These are phyloP conservation scores for Crassisporium funariophilum DNA, from an alignment of 768 basidiomycete species.

Conservation along the genomic window DNA sequence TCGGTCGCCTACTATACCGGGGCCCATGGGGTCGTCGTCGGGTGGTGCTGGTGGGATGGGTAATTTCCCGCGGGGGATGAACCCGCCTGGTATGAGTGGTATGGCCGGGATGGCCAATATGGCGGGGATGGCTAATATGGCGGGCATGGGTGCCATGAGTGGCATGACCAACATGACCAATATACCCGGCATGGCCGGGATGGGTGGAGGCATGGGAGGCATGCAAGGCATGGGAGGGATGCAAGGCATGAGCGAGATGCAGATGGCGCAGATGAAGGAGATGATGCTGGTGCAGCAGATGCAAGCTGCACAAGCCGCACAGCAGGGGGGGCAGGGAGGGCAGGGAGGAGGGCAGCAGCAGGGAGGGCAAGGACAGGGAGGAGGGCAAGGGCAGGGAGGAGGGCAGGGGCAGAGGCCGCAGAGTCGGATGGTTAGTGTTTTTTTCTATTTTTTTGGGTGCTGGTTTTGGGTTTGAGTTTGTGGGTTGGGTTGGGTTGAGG, in stretches of 20 bases:
- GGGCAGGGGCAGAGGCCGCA: conserved; percentile 1
- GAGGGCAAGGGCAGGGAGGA: no score
- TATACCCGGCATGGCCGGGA: conserved; percentile 6
- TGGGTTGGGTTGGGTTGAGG: no score
- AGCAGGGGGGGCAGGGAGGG: no score
- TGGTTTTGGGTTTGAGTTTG: no score
- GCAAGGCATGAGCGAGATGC: conserved; percentile 4
- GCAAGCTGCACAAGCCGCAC: no score
- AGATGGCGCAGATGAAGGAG: conserved; percentile 3
- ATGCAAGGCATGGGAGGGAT: conserved; percentile 12
- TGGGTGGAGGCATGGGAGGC: conserved; percentile 12
- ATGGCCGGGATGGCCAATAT: conserved; percentile 22
- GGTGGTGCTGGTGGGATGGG: conserved; percentile 14
- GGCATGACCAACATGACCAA: conserved; percentile 8
- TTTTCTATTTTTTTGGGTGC: background rate
- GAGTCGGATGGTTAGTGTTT: background rate
- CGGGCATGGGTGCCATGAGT: conserved; percentile 10
- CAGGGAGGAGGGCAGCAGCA: conserved; percentile 18
- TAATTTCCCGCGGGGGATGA: conserved; percentile 18
- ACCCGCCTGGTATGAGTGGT: conserved; percentile 14
- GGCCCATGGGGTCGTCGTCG: conserved; percentile 21
- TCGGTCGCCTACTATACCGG: conserved; percentile 31
- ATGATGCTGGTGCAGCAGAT: conserved; percentile 1
- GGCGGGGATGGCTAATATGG: conserved; percentile 15
- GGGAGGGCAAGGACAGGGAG: conserved; percentile 5